These are phyloP conservation scores for Erysimum cheiranthoides DNA, from an alignment of 345 rosid species.

Conservation along the genomic window DNA sequence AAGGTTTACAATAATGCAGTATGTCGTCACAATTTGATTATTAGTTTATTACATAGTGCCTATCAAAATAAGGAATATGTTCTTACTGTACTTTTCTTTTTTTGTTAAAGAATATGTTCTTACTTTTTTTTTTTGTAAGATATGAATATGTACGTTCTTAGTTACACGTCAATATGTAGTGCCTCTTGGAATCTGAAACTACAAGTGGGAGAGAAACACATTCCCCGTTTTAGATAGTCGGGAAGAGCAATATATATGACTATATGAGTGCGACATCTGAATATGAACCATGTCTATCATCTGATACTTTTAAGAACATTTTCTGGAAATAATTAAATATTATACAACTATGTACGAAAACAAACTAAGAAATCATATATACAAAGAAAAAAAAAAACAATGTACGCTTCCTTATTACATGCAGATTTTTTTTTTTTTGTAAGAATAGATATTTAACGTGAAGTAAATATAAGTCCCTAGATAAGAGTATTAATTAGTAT, in stretches of 20 bases:
- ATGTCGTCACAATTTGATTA: too few relatives aligned
- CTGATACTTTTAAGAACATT: not conserved
- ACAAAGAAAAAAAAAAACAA: too few relatives aligned
- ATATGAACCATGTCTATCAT: not conserved
- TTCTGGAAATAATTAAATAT: not conserved
- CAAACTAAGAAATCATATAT: not conserved
- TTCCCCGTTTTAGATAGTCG: not conserved
- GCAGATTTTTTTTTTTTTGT: not conserved
- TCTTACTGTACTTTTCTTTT: not conserved
- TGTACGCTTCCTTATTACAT: not conserved
- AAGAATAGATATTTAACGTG: not conserved
- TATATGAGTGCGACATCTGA: not conserved
- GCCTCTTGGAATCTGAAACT: too few relatives aligned
- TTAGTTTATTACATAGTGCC: too few relatives aligned
- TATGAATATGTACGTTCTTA: too few relatives aligned
- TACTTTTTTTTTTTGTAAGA: not conserved
- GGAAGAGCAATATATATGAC: not conserved
- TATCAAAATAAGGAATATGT: not conserved
- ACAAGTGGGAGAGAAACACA: slow-evolving; percentile 2
- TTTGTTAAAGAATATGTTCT: slow-evolving; percentile 5
- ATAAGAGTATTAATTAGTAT: not conserved
- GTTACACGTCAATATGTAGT: too few relatives aligned
- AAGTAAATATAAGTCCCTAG: too few relatives aligned
- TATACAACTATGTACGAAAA: not conserved
- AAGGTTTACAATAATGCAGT: too few relatives aligned